phyloP scores from a whole-genome alignment of 2,329 filamentous ascomycete species.

The Cladosporium halotolerans region DNA sequence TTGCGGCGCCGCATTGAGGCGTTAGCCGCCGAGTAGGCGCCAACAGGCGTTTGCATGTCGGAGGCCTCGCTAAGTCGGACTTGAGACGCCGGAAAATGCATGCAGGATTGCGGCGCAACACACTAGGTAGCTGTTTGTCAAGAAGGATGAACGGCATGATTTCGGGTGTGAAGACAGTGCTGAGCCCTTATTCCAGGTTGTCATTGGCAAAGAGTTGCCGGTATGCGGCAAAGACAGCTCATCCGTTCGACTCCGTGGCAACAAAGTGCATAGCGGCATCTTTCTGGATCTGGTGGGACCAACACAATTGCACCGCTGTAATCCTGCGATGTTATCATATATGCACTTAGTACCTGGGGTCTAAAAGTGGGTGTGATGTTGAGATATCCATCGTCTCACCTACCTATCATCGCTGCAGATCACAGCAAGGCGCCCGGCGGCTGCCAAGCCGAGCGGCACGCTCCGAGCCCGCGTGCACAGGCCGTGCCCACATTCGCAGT shows the following conservation, averaged over 20 bases:
- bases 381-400: no score
- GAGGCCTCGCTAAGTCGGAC: background rate
- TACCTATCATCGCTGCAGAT: no score
- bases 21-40: constrained; percentile 8
- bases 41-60: constrained; percentile 9
- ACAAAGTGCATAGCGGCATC: no score
- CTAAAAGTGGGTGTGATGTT: no score
- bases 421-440: background rate
- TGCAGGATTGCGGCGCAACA: background rate
- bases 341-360: no score
- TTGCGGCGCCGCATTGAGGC: constrained; percentile 3
- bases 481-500: constrained; percentile 1
- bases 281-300: no score
- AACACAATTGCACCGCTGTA: no score
- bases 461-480: constrained; percentile 2
- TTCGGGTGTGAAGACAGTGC: background rate
- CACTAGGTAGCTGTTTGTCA: background rate
- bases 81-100: constrained; percentile 8
- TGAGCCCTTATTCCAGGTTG: no score
- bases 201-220: no score
- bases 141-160: background rate
- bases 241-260: no score
- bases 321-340: no score
- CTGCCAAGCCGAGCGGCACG: constrained; percentile 4
- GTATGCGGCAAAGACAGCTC: no score